Evolutionary conservation across 192 early-diverging fungal genomes (phyloP).

Genomic region (Rhizophagus clarus): DNA sequence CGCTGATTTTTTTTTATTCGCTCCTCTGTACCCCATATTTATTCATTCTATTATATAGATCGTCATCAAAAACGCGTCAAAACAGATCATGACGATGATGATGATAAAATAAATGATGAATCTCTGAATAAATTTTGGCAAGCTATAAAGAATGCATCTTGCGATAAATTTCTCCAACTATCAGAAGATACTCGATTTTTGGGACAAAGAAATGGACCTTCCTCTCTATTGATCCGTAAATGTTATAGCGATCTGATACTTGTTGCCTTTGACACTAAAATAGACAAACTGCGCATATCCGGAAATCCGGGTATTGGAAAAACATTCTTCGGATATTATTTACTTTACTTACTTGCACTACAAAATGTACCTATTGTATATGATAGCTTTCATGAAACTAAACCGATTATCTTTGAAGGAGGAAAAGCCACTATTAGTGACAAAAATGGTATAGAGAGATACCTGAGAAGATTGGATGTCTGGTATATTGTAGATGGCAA

Average conservation of each 20-base stretch:
- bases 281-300: not conserved
- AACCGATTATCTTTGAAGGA: not conserved
- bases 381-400: not conserved
- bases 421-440: not conserved
- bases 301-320: conserved; percentile 26
- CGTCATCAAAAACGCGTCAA: not conserved
- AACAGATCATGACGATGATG: too few species aligned
- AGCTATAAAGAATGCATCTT: not conserved
- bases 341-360: conserved; percentile 16
- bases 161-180: not conserved
- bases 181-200: not conserved
- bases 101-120: too few species aligned
- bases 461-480: not conserved
- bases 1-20: too few species aligned
- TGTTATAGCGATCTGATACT: not conserved
- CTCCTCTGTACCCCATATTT: too few species aligned
- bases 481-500: conserved; percentile 25
- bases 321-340: conserved; percentile 19
- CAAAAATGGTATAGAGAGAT: not conserved
- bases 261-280: not conserved
- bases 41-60: not conserved
- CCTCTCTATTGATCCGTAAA: conserved; percentile 20
- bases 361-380: conserved; percentile 9
- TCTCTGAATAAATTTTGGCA: too few species aligned
- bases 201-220: not conserved